Base-by-base conservation (phyloP, 192 early-diverging fungal species). In the Umbelopsis ramanniana region DNA sequence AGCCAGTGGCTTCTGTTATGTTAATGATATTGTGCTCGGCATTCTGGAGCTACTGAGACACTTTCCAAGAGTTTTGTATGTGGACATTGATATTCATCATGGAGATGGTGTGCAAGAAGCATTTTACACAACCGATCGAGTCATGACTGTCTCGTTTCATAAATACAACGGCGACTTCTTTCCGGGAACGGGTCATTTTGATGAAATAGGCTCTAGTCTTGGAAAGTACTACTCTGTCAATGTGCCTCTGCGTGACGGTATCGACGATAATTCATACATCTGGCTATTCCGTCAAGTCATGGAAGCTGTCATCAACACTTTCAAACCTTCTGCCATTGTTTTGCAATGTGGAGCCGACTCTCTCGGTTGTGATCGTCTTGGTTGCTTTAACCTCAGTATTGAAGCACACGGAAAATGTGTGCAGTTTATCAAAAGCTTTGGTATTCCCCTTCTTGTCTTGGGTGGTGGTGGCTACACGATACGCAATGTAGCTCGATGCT, bases 81-180 rank as follows among this genome's bases (percentile, higher is more conserved):
- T 99, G 12, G 98, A 99, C 76, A 94, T 98, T 68, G 98, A 99
- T 74, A 86, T 96, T 70, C 98, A 99, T 77, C 98, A 99, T 76
- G 97, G 97, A 14, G 97, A 98, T 79, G 98, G 97, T 29, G 98
- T 99, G 26, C 93, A 98, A 81, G 93, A 94, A 75, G 98, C 98
- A 2, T 99, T 99, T 79, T 92, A 92, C 70, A 80, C 89, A 17
- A 97, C 95, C 33, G 92, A 93, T 74, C 85, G 91, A 38, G 97
- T 98, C 19, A 97, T 95, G 93, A 99, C 98, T 6, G 89, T 98
- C 7, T 97, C 95, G 6, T 91, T 98, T 77, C 98, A 99, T 81
- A 96, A 97, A 82, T 91, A 96, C 77, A 94, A 92, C 43, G 88
- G 85, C 33, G 95, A 97, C 47, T 99, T 91, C 78, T 99, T 96